Evolutionary conservation across 2,329 filamentous ascomycete species (phyloP).

Genomic region (Coniella lustricola): DNA sequence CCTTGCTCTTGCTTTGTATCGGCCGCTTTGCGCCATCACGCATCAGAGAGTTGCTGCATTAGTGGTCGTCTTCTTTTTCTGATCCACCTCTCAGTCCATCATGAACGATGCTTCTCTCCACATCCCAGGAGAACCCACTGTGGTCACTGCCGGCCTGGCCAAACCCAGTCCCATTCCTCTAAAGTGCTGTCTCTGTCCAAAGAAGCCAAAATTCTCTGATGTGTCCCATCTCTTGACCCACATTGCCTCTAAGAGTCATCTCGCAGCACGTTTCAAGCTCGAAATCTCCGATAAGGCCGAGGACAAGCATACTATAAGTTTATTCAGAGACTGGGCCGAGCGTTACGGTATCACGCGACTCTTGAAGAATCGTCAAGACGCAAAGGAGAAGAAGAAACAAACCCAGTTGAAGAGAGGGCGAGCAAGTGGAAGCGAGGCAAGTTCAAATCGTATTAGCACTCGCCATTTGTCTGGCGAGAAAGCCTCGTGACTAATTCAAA

Average conservation of each 20-base stretch:
- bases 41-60: not conserved
- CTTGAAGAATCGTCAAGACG: slow-evolving; percentile 68
- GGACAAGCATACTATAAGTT: slow-evolving; percentile 50
- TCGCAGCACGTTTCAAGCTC: slow-evolving; percentile 76
- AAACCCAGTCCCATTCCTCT: slow-evolving; percentile 49
- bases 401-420: slow-evolving; percentile 8
- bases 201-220: slow-evolving; percentile 76
- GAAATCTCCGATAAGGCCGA: slow-evolving; percentile 64
- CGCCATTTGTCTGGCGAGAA: not conserved
- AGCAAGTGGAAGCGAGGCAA: not conserved
- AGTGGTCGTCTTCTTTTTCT: not conserved
- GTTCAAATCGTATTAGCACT: not conserved
- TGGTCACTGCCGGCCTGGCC: not conserved
- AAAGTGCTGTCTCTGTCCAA: slow-evolving; percentile 76
- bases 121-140: not conserved
- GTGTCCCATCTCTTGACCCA: slow-evolving; percentile 89
- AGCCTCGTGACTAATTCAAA: not conserved
- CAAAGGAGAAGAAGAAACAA: slow-evolving; percentile 59
- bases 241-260: slow-evolving; percentile 84
- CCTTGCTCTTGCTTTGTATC: slow-evolving; percentile 12
- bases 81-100: not conserved
- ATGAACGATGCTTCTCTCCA: slow-evolving; percentile 4
- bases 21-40: not conserved
- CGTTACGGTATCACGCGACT: slow-evolving; percentile 63
- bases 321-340: slow-evolving; percentile 74